Evolutionary conservation across 495 filamentous ascomycete species (phyloP).

Genomic region (Tuber borchii): DNA sequence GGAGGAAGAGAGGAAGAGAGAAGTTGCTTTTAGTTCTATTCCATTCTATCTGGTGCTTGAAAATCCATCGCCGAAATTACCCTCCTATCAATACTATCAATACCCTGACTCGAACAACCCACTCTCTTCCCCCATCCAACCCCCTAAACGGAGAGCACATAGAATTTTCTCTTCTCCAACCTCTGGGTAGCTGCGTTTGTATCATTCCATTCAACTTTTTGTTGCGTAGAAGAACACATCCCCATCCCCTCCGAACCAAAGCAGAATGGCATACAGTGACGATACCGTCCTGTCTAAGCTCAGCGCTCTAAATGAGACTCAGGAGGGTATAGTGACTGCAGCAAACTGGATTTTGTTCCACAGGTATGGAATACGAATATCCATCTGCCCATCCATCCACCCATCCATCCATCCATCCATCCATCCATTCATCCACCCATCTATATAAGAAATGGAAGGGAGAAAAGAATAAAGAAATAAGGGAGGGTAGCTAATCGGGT

Average conservation of each 20-base stretch:
- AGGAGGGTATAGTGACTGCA: conserved; percentile 90
- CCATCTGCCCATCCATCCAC: background rate
- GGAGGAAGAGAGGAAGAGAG: background rate
- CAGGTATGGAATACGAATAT: conserved; percentile 54
- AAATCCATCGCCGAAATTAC: background rate
- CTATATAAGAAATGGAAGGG: background rate
- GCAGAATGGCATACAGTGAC: conserved; percentile 80
- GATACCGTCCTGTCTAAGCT: conserved; percentile 91
- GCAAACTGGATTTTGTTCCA: conserved; percentile 99
- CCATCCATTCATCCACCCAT: background rate
- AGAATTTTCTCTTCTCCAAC: conserved; percentile 1
- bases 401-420: background rate
- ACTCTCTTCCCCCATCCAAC: background rate
- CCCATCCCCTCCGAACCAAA: conserved; percentile 12
- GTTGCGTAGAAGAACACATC: conserved; percentile 15
- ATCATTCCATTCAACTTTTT: conserved; percentile 24
- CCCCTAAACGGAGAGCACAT: background rate
- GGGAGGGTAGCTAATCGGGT: conserved; percentile 9
- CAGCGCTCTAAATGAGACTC: conserved; percentile 86
- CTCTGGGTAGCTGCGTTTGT: conserved; percentile 5
- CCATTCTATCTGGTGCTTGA: conserved; percentile 1
- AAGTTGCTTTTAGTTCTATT: conserved; percentile 3
- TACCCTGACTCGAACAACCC: conserved; percentile 2
- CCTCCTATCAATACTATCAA: background rate
- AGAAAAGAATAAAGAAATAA: background rate